Evolutionary conservation across 306 rosid genomes (phyloP).

Genomic region (Echinosophora koreensis): DNA sequence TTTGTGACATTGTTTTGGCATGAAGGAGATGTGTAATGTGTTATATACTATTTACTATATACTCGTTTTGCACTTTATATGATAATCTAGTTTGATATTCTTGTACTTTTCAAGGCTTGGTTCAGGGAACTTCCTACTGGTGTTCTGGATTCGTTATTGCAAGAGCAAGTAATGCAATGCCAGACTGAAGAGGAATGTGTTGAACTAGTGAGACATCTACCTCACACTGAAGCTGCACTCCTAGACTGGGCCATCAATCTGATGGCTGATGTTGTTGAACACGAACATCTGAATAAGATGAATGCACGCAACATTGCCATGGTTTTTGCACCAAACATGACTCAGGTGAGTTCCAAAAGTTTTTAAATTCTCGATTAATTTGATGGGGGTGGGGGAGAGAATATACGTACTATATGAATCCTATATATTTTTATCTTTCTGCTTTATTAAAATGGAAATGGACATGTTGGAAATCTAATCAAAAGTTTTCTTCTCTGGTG

Average conservation of each 20-base stretch:
- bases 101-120: constrained; percentile 75
- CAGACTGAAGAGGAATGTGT: constrained; percentile 78
- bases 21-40: background rate
- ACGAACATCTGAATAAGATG: constrained; percentile 87
- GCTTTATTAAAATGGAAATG: constrained; percentile 15
- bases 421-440: constrained; percentile 2
- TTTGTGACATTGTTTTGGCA: constrained; percentile 9
- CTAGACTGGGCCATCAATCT: constrained; percentile 93
- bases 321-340: constrained; percentile 99
- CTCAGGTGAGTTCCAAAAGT: constrained; percentile 65
- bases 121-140: constrained; percentile 89
- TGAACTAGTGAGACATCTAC: constrained; percentile 69
- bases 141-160: constrained; percentile 73
- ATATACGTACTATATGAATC: background rate
- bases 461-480: background rate
- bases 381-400: background rate
- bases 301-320: constrained; percentile 85
- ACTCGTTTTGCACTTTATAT: constrained; percentile 10
- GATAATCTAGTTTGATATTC: constrained; percentile 43
- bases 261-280: constrained; percentile 91
- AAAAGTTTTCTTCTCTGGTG: background rate
- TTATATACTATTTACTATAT: background rate
- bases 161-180: constrained; percentile 83
- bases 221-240: constrained; percentile 78
- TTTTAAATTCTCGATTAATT: constrained; percentile 4